Percentiles rank a stretch among this genome's conserved stretches.
These are phyloP conservation scores for Albizia julibrissin DNA, from an alignment of 306 rosid species.

Conservation along the genomic window DNA sequence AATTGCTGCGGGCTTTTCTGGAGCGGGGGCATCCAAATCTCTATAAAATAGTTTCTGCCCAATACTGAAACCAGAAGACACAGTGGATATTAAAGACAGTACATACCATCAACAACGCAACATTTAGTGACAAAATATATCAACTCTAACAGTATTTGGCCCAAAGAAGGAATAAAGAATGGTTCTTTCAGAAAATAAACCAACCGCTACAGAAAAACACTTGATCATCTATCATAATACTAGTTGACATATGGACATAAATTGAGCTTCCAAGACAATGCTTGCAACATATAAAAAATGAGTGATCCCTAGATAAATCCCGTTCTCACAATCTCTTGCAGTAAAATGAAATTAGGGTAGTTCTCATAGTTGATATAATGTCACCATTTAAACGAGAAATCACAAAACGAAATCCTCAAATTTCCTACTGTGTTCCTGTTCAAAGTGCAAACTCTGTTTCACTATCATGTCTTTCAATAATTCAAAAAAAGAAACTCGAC, in stretches of 20 bases:
- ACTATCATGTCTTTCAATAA: background rate
- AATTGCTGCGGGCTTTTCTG: constrained; percentile 44
- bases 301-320: background rate
- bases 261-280: constrained; percentile 5
- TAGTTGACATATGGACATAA: background rate
- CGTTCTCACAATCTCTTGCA: background rate
- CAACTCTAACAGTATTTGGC: background rate
- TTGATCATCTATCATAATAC: background rate
- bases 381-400: background rate
- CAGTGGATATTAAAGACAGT: constrained; percentile 43
- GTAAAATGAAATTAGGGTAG: background rate
- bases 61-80: constrained; percentile 8
- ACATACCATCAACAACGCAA: constrained; percentile 24
- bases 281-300: background rate
- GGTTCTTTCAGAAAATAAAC: background rate
- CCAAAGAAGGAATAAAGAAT: background rate
- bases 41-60: background rate
- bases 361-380: background rate
- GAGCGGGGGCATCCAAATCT: constrained; percentile 45
- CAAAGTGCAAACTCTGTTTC: background rate
- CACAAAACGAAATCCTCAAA: background rate
- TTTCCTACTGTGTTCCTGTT: background rate
- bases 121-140: background rate
- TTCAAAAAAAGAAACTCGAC: background rate
- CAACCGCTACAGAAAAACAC: background rate